Conservation (phyloP, 73 alveolate genomes). For the Tetrahymena malaccensis region DNA sequence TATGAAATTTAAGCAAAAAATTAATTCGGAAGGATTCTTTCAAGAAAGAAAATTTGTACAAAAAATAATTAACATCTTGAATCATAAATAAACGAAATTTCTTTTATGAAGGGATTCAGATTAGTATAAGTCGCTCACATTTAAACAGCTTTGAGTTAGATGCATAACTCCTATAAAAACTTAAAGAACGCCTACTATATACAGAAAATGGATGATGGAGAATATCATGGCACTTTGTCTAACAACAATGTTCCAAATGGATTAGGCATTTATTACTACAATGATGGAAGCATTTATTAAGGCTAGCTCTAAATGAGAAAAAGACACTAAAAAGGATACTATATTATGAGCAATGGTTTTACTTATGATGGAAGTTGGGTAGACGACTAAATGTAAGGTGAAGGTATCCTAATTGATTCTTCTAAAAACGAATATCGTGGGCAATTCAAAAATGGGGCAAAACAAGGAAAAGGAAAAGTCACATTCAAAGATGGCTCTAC, state of each 20-base stretch:
- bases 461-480: background rate
- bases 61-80: background rate
- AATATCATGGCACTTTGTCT: background rate
- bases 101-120: background rate
- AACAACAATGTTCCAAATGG: background rate
- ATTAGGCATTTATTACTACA: background rate
- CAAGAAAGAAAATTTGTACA: background rate
- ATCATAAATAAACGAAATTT: background rate
- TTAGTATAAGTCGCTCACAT: background rate
- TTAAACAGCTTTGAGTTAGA: background rate
- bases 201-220: background rate
- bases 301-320: background rate
- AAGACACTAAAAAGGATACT: background rate
- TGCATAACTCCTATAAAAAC: background rate
- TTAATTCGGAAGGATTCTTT: background rate
- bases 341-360: background rate
- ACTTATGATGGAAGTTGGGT: background rate
- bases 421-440: background rate
- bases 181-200: background rate
- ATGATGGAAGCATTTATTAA: background rate
- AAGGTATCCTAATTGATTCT: background rate
- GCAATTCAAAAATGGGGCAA: background rate
- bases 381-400: background rate
- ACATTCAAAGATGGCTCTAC: background rate
- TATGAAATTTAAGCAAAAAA: background rate